phyloP scores from a whole-genome alignment of 495 filamentous ascomycete genomes.

The Lineolata rhizophorae region DNA sequence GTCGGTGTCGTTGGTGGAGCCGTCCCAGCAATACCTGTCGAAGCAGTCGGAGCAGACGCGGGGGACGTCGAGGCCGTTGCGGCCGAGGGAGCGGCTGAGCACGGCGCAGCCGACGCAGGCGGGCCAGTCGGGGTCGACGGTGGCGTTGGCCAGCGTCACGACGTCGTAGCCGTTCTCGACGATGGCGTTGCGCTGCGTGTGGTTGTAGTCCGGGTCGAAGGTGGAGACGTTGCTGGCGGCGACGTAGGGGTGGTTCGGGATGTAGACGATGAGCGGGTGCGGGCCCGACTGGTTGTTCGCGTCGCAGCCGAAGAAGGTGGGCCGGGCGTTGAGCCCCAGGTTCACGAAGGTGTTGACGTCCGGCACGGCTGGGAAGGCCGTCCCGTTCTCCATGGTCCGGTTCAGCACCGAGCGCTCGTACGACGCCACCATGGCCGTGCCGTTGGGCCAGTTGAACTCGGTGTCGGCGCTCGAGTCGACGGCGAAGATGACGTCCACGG shows the following conservation, averaged over 20 bases:
- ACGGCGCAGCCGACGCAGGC: slow-evolving; percentile 75
- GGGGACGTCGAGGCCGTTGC: slow-evolving; percentile 41
- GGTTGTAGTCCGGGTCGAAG: slow-evolving; percentile 36
- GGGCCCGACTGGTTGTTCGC: slow-evolving; percentile 35
- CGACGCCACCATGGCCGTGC: slow-evolving; percentile 59
- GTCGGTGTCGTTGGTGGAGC: slow-evolving; percentile 37
- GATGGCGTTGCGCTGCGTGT: slow-evolving; percentile 44
- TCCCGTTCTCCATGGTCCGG: slow-evolving; percentile 47
- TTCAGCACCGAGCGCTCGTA: slow-evolving; percentile 46
- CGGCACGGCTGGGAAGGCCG: slow-evolving; percentile 62
- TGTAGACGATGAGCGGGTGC: slow-evolving; percentile 62
- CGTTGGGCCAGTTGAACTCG: slow-evolving; percentile 55
- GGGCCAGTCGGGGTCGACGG: slow-evolving; percentile 47
- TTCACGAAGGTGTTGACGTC: slow-evolving; percentile 75
- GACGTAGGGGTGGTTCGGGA: slow-evolving; percentile 74
- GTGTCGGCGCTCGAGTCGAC: slow-evolving; percentile 76
- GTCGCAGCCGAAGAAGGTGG: slow-evolving; percentile 88
- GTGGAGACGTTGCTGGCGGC: slow-evolving; percentile 54
- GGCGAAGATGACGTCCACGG: slow-evolving; percentile 83
- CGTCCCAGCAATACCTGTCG: slow-evolving; percentile 70
- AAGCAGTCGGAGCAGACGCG: slow-evolving; percentile 56
- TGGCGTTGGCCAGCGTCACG: slow-evolving; percentile 63
- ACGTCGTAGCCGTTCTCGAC: slow-evolving; percentile 69
- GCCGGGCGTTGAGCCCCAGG: slow-evolving; percentile 59
- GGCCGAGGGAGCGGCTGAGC: slow-evolving; percentile 48